A percentile compares a stretch with the other conserved stretches of the same genome.
Conservation (phyloP, 1,284 basidiomycete genomes). For the Cerrena zonata region DNA sequence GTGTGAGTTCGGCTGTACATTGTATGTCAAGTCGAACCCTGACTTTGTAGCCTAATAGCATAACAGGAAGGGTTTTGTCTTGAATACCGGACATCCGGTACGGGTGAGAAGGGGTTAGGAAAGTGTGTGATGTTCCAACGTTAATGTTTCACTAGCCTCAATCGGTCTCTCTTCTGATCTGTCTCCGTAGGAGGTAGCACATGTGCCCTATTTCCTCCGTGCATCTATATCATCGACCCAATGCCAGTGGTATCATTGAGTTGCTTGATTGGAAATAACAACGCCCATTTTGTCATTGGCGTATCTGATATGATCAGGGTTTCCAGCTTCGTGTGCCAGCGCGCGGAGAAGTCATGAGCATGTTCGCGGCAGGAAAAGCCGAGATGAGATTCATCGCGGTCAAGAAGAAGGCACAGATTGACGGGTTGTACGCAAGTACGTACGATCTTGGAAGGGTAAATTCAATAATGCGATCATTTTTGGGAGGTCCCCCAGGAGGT, state of each 20-base stretch:
- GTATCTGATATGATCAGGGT: conserved; percentile 56
- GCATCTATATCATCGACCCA: conserved; percentile 39
- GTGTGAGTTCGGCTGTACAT: conserved; percentile 71
- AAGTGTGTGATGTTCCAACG: conserved; percentile 15
- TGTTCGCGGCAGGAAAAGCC: conserved; percentile 22
- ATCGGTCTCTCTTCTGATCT: conserved; percentile 45
- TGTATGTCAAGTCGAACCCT: conserved; percentile 38
- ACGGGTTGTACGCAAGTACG: too few relatives aligned
- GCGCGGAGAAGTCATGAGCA: conserved; percentile 13
- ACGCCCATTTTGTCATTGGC: conserved; percentile 63
- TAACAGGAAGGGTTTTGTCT: conserved; percentile 18
- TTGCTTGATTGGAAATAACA: conserved; percentile 47
- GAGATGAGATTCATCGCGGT: conserved; percentile 41
- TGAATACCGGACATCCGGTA: not conserved
- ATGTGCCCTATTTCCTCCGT: conserved; percentile 67
- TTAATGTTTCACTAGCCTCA: conserved; percentile 53
- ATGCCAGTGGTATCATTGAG: conserved; percentile 44
- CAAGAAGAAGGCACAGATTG: conserved; percentile 47
- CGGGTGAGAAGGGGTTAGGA: conserved; percentile 8
- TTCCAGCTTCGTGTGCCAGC: conserved; percentile 11
- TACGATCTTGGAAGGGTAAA: too few relatives aligned
- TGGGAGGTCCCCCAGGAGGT: conserved; percentile 81
- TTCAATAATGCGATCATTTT: too few relatives aligned
- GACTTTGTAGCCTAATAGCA: not conserved
- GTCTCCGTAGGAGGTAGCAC: conserved; percentile 61